Percentiles rank a stretch among this genome's conserved stretches.
phyloP scores from a whole-genome alignment of 2,329 filamentous ascomycete species.

The Cytospora leucostoma region DNA sequence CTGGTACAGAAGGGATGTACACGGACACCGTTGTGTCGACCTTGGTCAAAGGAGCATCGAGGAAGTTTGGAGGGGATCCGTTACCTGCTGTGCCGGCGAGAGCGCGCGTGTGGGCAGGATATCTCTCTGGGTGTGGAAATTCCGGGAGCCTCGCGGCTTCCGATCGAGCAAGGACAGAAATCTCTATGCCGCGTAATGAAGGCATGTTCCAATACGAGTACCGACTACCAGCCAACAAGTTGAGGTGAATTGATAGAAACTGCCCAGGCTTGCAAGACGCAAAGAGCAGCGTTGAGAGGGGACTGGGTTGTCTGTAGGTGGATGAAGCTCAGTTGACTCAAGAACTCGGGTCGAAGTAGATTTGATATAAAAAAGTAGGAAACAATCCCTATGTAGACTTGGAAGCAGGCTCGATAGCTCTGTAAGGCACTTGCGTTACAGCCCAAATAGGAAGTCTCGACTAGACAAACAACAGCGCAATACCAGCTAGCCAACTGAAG shows the following conservation, averaged over 20 bases:
- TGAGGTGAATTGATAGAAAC: background rate
- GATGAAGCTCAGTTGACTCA: background rate
- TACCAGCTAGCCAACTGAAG: background rate
- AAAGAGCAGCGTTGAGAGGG: background rate
- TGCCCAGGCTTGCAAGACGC: background rate
- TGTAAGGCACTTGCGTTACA: background rate
- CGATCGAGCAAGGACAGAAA: slow-evolving; percentile 45
- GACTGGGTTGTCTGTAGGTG: background rate
- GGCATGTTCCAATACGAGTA: slow-evolving; percentile 45
- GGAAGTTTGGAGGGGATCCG: slow-evolving; percentile 30
- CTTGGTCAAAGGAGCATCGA: slow-evolving; percentile 37
- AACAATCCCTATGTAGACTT: background rate
- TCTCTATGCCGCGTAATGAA: slow-evolving; percentile 49
- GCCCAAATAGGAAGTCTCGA: slow-evolving; percentile 11
- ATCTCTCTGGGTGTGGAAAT: slow-evolving; percentile 56
- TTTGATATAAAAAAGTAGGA: background rate
- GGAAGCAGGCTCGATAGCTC: too few relatives aligned
- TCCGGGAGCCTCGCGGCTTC: slow-evolving; percentile 48
- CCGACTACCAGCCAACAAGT: too few relatives aligned
- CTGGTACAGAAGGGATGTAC: slow-evolving; percentile 57
- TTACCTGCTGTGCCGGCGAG: slow-evolving; percentile 22
- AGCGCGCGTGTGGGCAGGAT: slow-evolving; percentile 42
- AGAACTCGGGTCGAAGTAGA: background rate
- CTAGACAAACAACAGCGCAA: background rate
- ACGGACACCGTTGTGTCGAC: slow-evolving; percentile 50